A percentile compares a stretch with the other conserved stretches of the same genome.
Conservation (phyloP, 768 basidiomycete species). For the Suillus spraguei region DNA sequence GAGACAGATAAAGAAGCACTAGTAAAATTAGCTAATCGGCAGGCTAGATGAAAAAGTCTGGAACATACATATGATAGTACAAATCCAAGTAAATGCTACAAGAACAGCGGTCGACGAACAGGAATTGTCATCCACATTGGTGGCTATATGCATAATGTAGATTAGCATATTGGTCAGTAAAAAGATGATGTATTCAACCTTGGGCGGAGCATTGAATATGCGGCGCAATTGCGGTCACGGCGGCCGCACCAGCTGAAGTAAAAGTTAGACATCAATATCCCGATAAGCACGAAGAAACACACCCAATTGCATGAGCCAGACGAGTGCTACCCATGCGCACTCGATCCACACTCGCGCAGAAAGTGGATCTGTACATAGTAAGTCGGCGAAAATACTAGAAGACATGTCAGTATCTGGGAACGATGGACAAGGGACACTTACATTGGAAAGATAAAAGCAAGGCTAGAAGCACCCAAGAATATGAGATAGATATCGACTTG, state of each 20-base stretch:
- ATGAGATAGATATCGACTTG: slow-evolving; percentile 62
- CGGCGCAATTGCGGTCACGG: slow-evolving; percentile 45
- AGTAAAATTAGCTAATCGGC: slow-evolving; percentile 4
- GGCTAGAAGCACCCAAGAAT: slow-evolving; percentile 58
- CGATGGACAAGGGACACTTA: slow-evolving; percentile 33
- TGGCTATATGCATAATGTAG: background rate
- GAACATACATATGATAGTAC: slow-evolving; percentile 38
- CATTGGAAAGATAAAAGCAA: slow-evolving; percentile 62
- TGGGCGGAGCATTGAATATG: slow-evolving; percentile 35
- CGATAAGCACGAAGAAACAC: slow-evolving; percentile 22
- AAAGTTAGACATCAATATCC: slow-evolving; percentile 5
- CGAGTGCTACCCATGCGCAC: slow-evolving; percentile 57
- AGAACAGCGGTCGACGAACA: slow-evolving; percentile 61
- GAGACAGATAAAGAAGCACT: slow-evolving; percentile 65
- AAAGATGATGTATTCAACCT: slow-evolving; percentile 25
- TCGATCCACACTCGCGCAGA: slow-evolving; percentile 75
- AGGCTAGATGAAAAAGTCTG: background rate
- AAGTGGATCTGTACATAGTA: slow-evolving; percentile 51
- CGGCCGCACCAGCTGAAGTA: slow-evolving; percentile 53
- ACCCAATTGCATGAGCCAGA: slow-evolving; percentile 66
- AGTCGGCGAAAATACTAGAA: slow-evolving; percentile 57
- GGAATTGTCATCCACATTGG: slow-evolving; percentile 2
- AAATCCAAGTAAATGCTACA: slow-evolving; percentile 62
- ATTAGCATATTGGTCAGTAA: slow-evolving; percentile 1
- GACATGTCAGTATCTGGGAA: slow-evolving; percentile 10